A percentile compares a stretch with the other conserved stretches of the same genome.
These are phyloP conservation scores for Lippia alba DNA, from an alignment of 305 asterid genomes.

Conservation along the genomic window DNA sequence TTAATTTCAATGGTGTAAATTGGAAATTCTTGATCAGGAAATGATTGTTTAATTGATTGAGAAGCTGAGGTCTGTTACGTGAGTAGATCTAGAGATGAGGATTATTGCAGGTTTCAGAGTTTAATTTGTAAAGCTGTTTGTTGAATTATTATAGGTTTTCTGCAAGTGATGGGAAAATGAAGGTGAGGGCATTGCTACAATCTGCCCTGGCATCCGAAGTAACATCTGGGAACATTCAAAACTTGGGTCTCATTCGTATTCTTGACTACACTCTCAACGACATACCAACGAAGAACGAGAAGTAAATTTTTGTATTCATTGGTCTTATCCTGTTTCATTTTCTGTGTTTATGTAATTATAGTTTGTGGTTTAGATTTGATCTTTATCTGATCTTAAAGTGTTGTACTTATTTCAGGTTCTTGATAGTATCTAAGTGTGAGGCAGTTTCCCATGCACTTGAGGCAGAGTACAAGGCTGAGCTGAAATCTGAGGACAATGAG, in stretches of 20 bases:
- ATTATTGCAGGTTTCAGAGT: not conserved
- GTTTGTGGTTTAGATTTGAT: not conserved
- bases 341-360: not conserved
- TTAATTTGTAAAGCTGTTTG: not conserved
- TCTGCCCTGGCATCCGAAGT: slow-evolving; percentile 70
- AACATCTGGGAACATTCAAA: slow-evolving; percentile 71
- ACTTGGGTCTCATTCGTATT: slow-evolving; percentile 70
- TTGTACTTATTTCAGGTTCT: slow-evolving; percentile 48
- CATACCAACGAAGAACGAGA: slow-evolving; percentile 70
- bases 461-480: slow-evolving; percentile 56
- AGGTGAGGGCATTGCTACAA: slow-evolving; percentile 63
- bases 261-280: slow-evolving; percentile 76
- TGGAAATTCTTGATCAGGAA: not conserved
- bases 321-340: not conserved
- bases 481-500: slow-evolving; percentile 45
- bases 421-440: slow-evolving; percentile 76
- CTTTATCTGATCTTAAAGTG: slow-evolving; percentile 11
- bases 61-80: not conserved
- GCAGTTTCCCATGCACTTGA: slow-evolving; percentile 73
- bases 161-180: slow-evolving; percentile 78
- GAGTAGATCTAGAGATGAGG: not conserved
- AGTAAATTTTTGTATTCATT: slow-evolving; percentile 42
- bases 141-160: slow-evolving; percentile 52
- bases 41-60: not conserved
- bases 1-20: not conserved